Base-by-base conservation (phyloP, 169 alveolate genomes). In the Plasmodium knowlesi region DNA sequence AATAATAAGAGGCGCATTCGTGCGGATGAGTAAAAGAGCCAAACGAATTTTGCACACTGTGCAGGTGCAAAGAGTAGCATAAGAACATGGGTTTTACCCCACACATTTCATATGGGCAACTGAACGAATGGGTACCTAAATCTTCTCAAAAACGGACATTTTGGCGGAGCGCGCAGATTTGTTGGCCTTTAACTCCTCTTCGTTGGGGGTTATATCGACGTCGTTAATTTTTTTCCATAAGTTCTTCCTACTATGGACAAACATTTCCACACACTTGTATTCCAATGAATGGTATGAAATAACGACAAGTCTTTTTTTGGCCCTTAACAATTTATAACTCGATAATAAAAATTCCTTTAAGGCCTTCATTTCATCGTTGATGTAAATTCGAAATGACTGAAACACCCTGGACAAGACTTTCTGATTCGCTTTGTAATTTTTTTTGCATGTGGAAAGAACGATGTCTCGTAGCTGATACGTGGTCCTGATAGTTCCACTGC, bases 271-370 rank as follows among this genome's bases (percentile, higher is more conserved):
- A 19, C 97, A 91, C 37, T 54, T 86, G 80, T 95, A 92, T 92
- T 96, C 98, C 57, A 96, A 90, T 5, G 98, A 95, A 93, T 96
- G 98, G 85, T 96, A 96, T 16, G 98, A 91, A 22, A 96, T 95
- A 43, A 93, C 81, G 25, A 92, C 96, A 39, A 96, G 76, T 2
- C 96, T 61, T 57, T 95, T 96, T 32, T 92, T 71, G n/a, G 73
- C 83, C 37, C 90, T 83, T 54, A 96, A 88, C 78, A 96, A 79
- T 37, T 90, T 83, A 53, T 96, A 96, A 14, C 95, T 82, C 32
- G 89, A 32, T 19, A 93, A 79, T 92, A 96, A 81, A 25, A 96
- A 78, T 32, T 86, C 76, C 43, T 82, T 83, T 72, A 96, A 93
- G 43, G 96, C 96, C 32, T 86, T 30, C 25, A 96, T 80, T 80